These are phyloP conservation scores for Russula vinacea DNA, from an alignment of 768 basidiomycete genomes.

Conservation along the genomic window DNA sequence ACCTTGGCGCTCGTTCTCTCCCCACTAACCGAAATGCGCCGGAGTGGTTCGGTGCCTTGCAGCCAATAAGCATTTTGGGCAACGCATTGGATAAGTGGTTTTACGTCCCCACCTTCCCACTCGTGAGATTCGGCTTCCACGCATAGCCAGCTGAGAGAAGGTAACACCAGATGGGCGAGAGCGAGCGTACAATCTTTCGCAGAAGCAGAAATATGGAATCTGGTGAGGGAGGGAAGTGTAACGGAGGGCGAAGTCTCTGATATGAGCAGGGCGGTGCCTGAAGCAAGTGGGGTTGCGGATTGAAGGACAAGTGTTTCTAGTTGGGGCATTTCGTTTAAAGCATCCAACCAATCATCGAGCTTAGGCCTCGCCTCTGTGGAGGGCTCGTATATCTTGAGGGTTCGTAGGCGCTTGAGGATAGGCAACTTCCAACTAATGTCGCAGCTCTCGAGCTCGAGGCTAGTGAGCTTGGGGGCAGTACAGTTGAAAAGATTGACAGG, in stretches of 20 bases:
- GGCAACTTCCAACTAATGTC: constrained; percentile 11
- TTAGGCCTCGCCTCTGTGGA: not conserved
- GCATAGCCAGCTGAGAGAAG: not conserved
- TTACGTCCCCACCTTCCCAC: not conserved
- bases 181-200: not conserved
- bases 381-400: not conserved
- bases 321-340: constrained; percentile 19
- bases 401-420: constrained; percentile 11
- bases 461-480: not conserved
- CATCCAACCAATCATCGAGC: constrained; percentile 17
- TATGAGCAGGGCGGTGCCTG: too few species aligned
- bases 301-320: constrained; percentile 12
- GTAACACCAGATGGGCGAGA: constrained; percentile 16
- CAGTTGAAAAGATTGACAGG: not conserved
- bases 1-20: not conserved
- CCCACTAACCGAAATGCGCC: not conserved
- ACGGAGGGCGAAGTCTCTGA: not conserved
- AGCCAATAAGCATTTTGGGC: constrained; percentile 1
- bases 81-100: not conserved
- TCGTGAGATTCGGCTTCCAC: not conserved
- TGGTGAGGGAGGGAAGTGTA: constrained; percentile 8
- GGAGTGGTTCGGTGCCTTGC: constrained; percentile 9
- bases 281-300: not conserved
- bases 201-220: not conserved
- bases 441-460: not conserved